Evolutionary conservation across 2,329 filamentous ascomycete genomes (phyloP).

Genomic region (Diaporthe citri): DNA sequence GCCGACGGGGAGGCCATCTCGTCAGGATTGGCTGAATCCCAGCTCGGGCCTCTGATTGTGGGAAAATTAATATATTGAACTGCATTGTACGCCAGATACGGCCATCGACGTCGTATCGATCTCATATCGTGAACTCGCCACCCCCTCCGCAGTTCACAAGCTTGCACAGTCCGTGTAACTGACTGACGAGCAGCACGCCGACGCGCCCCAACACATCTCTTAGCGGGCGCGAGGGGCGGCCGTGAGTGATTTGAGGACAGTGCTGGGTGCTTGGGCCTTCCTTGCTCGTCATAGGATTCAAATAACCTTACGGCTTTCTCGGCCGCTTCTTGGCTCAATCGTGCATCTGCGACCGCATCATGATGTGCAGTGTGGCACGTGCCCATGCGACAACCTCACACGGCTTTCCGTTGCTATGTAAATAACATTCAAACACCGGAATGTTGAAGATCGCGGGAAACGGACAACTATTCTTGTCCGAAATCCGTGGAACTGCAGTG

Average conservation of each 20-base stretch:
- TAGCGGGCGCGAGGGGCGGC: no score
- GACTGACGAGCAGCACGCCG: not conserved
- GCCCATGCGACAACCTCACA: not conserved
- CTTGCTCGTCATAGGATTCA: not conserved
- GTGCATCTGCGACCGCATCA: no score
- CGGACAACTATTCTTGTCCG: not conserved
- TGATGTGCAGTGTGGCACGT: not conserved
- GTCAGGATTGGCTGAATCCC: not conserved
- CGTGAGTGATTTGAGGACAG: not conserved
- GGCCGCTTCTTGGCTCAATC: not conserved
- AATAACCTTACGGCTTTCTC: not conserved
- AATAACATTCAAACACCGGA: accelerated
- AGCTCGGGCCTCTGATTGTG: conserved; percentile 11
- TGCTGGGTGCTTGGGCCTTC: no score
- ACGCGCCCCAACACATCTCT: not conserved
- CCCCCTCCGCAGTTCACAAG: conserved; percentile 3
- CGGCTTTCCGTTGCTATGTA: no score
- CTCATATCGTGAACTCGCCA: not conserved
- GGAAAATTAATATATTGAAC: conserved; percentile 16
- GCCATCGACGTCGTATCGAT: conserved; percentile 6
- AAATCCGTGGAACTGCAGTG: not conserved
- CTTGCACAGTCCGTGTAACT: not conserved
- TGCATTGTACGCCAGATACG: not conserved
- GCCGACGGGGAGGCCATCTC: not conserved
- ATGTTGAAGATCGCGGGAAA: not conserved